Percentiles rank a stretch among this genome's conserved stretches.
phyloP scores from a whole-genome alignment of 2,329 filamentous ascomycete species.

The Trichoderma breve region DNA sequence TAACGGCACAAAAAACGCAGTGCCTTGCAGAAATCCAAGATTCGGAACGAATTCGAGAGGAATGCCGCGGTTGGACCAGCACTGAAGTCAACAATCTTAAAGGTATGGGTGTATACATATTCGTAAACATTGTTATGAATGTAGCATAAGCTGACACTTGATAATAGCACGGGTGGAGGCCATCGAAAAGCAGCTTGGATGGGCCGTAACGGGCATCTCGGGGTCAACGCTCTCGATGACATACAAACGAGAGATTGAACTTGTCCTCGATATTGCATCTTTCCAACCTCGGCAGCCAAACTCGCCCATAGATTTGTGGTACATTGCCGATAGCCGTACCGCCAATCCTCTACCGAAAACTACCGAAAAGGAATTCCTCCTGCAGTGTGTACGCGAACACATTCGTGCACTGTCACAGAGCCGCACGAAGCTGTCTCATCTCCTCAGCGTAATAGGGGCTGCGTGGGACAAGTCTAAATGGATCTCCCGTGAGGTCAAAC shows the following conservation, averaged over 20 bases:
- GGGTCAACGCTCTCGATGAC: slow-evolving; percentile 68
- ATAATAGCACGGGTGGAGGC: slow-evolving; percentile 59
- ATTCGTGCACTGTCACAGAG: slow-evolving; percentile 61
- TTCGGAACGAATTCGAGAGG: slow-evolving; percentile 79
- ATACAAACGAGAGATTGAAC: slow-evolving; percentile 68
- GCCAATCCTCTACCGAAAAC: slow-evolving; percentile 55
- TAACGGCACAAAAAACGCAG: slow-evolving; percentile 65
- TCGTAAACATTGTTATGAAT: background rate
- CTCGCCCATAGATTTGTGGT: slow-evolving; percentile 65
- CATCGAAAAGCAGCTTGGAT: slow-evolving; percentile 66
- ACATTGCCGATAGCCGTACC: slow-evolving; percentile 60
- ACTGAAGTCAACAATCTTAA: slow-evolving; percentile 78
- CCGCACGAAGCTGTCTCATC: slow-evolving; percentile 52
- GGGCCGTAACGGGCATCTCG: slow-evolving; percentile 66
- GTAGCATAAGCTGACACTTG: slow-evolving; percentile 36
- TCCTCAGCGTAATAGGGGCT: slow-evolving; percentile 58
- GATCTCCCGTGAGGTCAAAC: slow-evolving; percentile 59
- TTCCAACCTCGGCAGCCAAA: slow-evolving; percentile 52
- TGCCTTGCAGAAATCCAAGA: slow-evolving; percentile 73
- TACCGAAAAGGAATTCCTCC: slow-evolving; percentile 70
- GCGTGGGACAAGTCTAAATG: slow-evolving; percentile 65
- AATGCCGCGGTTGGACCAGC: slow-evolving; percentile 84
- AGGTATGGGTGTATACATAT: slow-evolving; percentile 46
- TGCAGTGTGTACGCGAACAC: slow-evolving; percentile 68
- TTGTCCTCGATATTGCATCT: slow-evolving; percentile 66